Percentiles rank a stretch among this genome's conserved stretches.
These are phyloP conservation scores for Pleomassaria siparia DNA, from an alignment of 2,329 filamentous ascomycete genomes.

Conservation along the genomic window DNA sequence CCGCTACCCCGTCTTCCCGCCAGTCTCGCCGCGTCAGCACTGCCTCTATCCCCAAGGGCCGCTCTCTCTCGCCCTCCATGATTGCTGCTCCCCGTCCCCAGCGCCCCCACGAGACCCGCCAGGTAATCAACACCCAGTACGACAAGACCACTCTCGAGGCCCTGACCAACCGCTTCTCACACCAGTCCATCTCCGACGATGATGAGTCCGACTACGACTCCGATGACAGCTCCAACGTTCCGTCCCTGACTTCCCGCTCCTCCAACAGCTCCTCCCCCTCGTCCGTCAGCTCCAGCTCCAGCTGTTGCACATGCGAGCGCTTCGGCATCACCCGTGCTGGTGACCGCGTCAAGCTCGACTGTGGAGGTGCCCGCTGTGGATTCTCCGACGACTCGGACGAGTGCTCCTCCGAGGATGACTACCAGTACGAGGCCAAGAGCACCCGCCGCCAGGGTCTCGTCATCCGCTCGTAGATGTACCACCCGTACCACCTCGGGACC, in stretches of 20 bases:
- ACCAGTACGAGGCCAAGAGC: conserved; percentile 54
- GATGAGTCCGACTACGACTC: conserved; percentile 65
- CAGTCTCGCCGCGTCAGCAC: conserved; percentile 55
- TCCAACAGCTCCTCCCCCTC: conserved; percentile 69
- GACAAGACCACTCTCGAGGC: conserved; percentile 74
- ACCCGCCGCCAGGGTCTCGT: conserved; percentile 51
- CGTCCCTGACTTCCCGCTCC: conserved; percentile 69
- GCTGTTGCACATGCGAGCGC: conserved; percentile 87
- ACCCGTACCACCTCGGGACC: no score
- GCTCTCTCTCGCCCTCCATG: conserved; percentile 81
- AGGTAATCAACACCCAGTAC: conserved; percentile 83
- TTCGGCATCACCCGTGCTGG: conserved; percentile 94
- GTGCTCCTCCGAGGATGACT: conserved; percentile 71
- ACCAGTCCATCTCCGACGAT: conserved; percentile 65
- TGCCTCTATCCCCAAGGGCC: conserved; percentile 80
- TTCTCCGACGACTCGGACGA: conserved; percentile 71
- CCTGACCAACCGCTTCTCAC: conserved; percentile 72
- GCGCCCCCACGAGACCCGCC: conserved; percentile 81
- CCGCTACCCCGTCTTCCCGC: conserved; percentile 18
- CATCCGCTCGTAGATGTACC: conserved; percentile 42
- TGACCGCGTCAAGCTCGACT: conserved; percentile 94
- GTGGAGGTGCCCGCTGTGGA: conserved; percentile 83
- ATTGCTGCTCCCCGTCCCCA: conserved; percentile 90
- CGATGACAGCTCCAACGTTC: conserved; percentile 65
- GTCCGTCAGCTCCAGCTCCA: conserved; percentile 57